Conservation (phyloP, 1,139 yeast species). For the Kodamaea suecica region DNA sequence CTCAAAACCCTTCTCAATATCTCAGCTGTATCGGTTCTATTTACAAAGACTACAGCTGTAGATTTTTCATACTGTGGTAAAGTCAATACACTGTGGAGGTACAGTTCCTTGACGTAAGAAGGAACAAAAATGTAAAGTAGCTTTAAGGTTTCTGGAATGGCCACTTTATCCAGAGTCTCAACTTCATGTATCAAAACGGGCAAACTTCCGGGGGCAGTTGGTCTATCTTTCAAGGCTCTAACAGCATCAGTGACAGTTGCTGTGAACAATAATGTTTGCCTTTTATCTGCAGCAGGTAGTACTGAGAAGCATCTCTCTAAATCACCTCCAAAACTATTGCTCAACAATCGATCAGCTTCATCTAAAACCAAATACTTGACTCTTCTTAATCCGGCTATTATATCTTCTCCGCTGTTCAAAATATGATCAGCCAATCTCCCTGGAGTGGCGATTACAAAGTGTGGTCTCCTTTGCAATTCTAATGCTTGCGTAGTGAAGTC, state of each 20-base stretch:
- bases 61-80: slow-evolving; percentile 60
- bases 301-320: slow-evolving; percentile 66
- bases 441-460: slow-evolving; percentile 95
- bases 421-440: slow-evolving; percentile 96
- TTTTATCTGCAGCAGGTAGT: slow-evolving; percentile 63
- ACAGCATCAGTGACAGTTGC: slow-evolving; percentile 97
- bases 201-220: slow-evolving; percentile 56
- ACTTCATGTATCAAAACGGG: slow-evolving; percentile 80
- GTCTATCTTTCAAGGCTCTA: slow-evolving; percentile 69
- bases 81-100: slow-evolving; percentile 64
- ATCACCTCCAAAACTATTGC: slow-evolving; percentile 80
- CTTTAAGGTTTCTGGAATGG: slow-evolving; percentile 71
- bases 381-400: slow-evolving; percentile 72
- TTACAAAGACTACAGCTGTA: slow-evolving; percentile 84
- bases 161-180: slow-evolving; percentile 66
- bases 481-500: slow-evolving; percentile 86
- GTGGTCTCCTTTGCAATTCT: slow-evolving; percentile 79
- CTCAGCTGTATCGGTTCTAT: slow-evolving; percentile 88
- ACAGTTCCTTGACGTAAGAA: slow-evolving; percentile 86
- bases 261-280: slow-evolving; percentile 89
- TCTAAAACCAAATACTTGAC: slow-evolving; percentile 82
- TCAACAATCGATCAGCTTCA: slow-evolving; percentile 91
- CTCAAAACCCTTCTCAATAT: slow-evolving; percentile 72
- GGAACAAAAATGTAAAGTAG: slow-evolving; percentile 63
- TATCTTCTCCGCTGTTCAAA: slow-evolving; percentile 83